phyloP scores from a whole-genome alignment of 805 yeast species.

The Yarrowia osloensis region DNA sequence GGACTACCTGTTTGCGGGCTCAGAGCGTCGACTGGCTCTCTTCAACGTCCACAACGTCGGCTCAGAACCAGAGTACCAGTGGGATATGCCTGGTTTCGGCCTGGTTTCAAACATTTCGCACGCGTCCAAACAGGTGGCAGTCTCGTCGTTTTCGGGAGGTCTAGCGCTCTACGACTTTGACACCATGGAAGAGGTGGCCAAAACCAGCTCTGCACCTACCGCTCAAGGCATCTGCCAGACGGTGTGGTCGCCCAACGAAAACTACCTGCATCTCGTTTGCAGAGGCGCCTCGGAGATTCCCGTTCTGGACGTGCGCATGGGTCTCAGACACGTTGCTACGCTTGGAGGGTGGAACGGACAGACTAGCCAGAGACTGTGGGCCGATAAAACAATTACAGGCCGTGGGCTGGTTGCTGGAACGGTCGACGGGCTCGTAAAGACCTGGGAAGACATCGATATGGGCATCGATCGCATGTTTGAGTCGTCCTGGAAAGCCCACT shows the following conservation, averaged over 20 bases:
- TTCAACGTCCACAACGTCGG: slow-evolving; percentile 28
- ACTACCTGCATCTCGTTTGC: slow-evolving; percentile 33
- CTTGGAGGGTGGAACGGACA: slow-evolving; percentile 33
- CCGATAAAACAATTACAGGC: slow-evolving; percentile 29
- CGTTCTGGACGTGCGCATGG: slow-evolving; percentile 37
- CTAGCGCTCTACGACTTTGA: neutral
- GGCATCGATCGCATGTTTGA: slow-evolving; percentile 17
- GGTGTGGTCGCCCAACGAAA: slow-evolving; percentile 34
- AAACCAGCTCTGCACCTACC: slow-evolving; percentile 18
- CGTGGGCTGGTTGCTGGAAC: slow-evolving; percentile 32
- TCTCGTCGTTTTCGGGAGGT: slow-evolving; percentile 4
- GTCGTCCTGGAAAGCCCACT: slow-evolving; percentile 32
- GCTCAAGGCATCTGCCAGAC: slow-evolving; percentile 36
- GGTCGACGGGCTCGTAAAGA: slow-evolving; percentile 14
- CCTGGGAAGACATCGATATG: slow-evolving; percentile 30
- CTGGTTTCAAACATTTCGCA: neutral
- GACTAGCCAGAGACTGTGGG: slow-evolving; percentile 36
- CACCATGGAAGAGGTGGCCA: neutral
- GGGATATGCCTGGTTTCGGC: slow-evolving; percentile 18
- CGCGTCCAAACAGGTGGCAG: neutral
- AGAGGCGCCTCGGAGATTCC: slow-evolving; percentile 33
- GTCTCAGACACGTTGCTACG: slow-evolving; percentile 32
- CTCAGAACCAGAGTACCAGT: slow-evolving; percentile 30
- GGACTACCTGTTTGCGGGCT: slow-evolving; percentile 21
- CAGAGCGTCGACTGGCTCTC: slow-evolving; percentile 14